Conservation (phyloP, 345 rosid species). For the Populus davidiana region DNA sequence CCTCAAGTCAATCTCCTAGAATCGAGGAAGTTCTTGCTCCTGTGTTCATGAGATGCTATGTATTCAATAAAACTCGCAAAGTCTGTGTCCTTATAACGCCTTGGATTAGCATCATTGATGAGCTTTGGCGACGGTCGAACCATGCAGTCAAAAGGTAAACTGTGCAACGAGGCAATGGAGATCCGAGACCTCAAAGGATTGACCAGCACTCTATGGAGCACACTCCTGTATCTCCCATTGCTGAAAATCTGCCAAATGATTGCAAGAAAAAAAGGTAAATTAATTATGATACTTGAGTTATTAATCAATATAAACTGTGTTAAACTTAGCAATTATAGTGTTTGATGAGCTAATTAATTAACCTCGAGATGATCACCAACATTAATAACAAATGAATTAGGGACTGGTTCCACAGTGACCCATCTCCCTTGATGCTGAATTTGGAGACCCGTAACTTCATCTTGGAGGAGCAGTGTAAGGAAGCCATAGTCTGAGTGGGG, state of each 20-base stretch:
- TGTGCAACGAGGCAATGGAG: conserved; percentile 40
- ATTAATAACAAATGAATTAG: conserved; percentile 32
- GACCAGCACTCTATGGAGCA: conserved; percentile 36
- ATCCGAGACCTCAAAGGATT: conserved; percentile 24
- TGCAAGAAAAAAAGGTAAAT: no score
- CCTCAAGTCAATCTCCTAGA: conserved; percentile 24
- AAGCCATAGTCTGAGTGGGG: conserved; percentile 46
- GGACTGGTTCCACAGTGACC: conserved; percentile 32
- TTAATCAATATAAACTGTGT: background rate
- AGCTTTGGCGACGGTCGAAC: conserved; percentile 30
- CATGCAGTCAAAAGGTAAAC: conserved; percentile 20
- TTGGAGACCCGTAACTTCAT: conserved; percentile 37
- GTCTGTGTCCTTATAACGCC: conserved; percentile 35
- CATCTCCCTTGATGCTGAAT: conserved; percentile 34
- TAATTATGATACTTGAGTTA: no score
- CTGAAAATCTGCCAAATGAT: conserved; percentile 30
- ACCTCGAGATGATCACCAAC: conserved; percentile 50
- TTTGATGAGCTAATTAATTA: background rate
- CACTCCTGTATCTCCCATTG: conserved; percentile 43
- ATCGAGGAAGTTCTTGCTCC: conserved; percentile 30
- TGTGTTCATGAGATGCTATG: conserved; percentile 23
- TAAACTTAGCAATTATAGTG: background rate
- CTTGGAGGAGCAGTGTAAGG: conserved; percentile 40
- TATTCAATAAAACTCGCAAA: conserved; percentile 29
- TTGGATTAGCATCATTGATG: conserved; percentile 23